Evolutionary conservation across 257 asterid genomes (phyloP).

Genomic region (Fraxinus cuspidata): DNA sequence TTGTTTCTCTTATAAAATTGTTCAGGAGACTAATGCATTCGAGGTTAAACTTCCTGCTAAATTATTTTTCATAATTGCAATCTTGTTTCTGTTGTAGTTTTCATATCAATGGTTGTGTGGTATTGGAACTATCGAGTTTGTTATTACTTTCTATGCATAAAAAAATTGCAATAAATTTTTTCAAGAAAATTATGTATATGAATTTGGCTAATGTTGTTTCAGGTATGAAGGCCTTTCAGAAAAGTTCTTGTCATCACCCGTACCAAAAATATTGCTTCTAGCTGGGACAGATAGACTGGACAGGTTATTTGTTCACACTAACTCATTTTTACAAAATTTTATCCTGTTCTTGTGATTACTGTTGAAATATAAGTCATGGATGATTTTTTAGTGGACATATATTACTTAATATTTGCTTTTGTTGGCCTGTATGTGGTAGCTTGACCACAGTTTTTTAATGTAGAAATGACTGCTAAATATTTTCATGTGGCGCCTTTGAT

Average conservation of each 20-base stretch:
- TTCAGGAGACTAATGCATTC: neutral
- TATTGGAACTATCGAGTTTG: slow-evolving; percentile 3
- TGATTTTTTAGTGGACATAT: neutral
- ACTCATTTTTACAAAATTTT: slow-evolving; percentile 6
- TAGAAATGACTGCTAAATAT: neutral
- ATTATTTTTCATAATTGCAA: neutral
- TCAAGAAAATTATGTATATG: neutral
- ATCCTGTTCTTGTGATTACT: slow-evolving; percentile 1
- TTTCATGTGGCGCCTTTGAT: neutral
- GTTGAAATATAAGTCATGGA: no score
- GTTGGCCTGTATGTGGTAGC: neutral
- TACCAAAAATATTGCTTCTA: slow-evolving; percentile 88
- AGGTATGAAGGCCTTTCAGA: slow-evolving; percentile 99
- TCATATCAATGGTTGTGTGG: neutral
- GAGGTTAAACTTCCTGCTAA: neutral
- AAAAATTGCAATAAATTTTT: neutral
- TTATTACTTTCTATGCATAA: neutral
- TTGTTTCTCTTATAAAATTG: neutral
- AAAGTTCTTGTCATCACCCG: slow-evolving; percentile 74
- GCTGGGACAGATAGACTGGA: slow-evolving; percentile 98
- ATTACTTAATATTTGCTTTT: neutral
- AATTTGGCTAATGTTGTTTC: slow-evolving; percentile 31
- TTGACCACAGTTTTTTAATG: neutral
- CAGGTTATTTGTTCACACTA: slow-evolving; percentile 50
- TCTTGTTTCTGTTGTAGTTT: neutral